Evolutionary conservation across 345 rosid genomes (phyloP), one percentile per base, ranked within the genome.

Genomic region (Lumnitzera racemosa): DNA sequence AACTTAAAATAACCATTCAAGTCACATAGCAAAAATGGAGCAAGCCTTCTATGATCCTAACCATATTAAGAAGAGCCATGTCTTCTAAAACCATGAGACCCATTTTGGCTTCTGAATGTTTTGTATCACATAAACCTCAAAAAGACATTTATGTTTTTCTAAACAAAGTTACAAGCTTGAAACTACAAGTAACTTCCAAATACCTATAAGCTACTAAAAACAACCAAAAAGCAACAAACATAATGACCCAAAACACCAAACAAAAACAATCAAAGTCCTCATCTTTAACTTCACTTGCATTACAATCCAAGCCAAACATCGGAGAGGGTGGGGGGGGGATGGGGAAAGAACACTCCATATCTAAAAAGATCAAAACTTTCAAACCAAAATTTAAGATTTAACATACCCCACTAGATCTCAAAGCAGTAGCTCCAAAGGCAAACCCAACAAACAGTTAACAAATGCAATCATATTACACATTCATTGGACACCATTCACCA

Each of bases 281-380:
- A 59, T 56, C 72, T 81, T 74, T 71, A 74, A 61, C 67, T 75
- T 85, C 96, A 79, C 96, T 85, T 85, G 83, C 87, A 83, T 76
- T 85, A 71, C 61, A 89, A 81, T 84, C 81, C 75, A 81, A 75
- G 69, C 61, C 70, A 78, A 61, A 8, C 53, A 46, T 20, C 0
- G 20, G 20, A 1, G 1, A 20, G 1, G 20, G 5, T 11, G 31
- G 4, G 70, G 49, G 70, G 52, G 49, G 11, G 41, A 13, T 50
- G 49, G 43, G 29, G 13, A 51, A 20, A 12, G 24, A 41, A 50
- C 7, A 64, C 43, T 9, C 43, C 5, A 36, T 36, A 36, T 36
- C 43, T 36, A 43, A 62, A 59, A 68, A 17, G 41, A 67, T 70
- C 31, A 16, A 51, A 31, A 53, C 57, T 17, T 24, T 7, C 43